A percentile compares a stretch with the other conserved stretches of the same genome.
Conservation (phyloP, 164 flowering plant genomes). For the Tinospora cordifolia region DNA sequence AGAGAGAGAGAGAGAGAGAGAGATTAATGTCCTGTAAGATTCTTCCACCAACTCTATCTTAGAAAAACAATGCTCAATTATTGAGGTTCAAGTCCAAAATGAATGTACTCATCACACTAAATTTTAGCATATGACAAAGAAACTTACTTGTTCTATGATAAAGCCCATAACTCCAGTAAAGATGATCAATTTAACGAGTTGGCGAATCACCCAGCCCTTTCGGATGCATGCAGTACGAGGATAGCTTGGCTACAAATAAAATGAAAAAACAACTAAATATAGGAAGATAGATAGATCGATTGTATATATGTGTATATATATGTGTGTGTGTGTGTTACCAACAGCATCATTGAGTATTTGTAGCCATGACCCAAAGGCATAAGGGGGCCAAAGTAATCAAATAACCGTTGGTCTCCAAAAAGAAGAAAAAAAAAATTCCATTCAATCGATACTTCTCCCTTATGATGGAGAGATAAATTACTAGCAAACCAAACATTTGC, state of each 20-base stretch:
- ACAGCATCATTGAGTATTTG: too few species aligned
- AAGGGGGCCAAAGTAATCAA: too few species aligned
- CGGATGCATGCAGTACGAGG: conserved; percentile 72
- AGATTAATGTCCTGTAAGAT: conserved; percentile 90
- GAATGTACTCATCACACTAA: not conserved
- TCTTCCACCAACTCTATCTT: conserved; percentile 19
- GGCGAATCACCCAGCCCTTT: conserved; percentile 85
- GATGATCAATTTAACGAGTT: conserved; percentile 69
- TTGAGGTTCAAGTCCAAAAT: not conserved
- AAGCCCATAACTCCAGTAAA: conserved; percentile 94
- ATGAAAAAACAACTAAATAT: conserved; percentile 12
- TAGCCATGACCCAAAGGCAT: too few species aligned
- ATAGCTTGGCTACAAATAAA: conserved; percentile 59
- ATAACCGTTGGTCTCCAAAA: too few species aligned
- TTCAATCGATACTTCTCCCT: too few species aligned
- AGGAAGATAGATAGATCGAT: not conserved
- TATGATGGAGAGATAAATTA: too few species aligned
- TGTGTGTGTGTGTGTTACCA: too few species aligned
- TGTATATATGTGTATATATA: too few species aligned
- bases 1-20: too few species aligned
- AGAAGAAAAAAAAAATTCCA: too few species aligned
- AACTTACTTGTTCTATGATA: conserved; percentile 76
- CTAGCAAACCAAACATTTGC: too few species aligned
- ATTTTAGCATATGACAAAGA: conserved; percentile 6
- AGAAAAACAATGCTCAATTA: conserved; percentile 14